Conservation (phyloP, 2,329 filamentous ascomycete genomes). For the Leptographium procerum region DNA sequence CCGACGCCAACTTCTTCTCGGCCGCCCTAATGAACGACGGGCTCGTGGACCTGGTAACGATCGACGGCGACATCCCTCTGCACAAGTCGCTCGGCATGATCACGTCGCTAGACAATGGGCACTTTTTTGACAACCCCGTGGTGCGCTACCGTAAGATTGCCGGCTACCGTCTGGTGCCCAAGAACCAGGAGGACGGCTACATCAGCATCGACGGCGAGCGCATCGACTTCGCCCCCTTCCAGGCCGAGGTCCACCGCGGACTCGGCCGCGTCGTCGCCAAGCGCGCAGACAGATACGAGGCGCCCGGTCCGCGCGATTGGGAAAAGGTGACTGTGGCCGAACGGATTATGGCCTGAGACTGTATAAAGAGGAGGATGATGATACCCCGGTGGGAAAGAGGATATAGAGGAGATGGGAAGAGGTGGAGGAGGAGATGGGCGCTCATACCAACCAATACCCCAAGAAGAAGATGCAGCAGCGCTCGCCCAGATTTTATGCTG, state of each 20-base stretch:
- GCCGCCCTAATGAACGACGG: slow-evolving; percentile 75
- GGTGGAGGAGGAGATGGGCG: no score
- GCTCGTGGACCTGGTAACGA: slow-evolving; percentile 70
- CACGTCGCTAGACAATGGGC: slow-evolving; percentile 57
- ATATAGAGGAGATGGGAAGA: no score
- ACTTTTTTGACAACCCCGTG: slow-evolving; percentile 67
- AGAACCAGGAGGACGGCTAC: slow-evolving; percentile 59
- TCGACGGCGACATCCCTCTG: slow-evolving; percentile 64
- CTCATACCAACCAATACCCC: no score
- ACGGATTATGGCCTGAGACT: slow-evolving; percentile 17
- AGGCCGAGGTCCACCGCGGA: slow-evolving; percentile 75
- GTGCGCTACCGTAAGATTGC: slow-evolving; percentile 75
- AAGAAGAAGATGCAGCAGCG: no score
- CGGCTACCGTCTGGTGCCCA: slow-evolving; percentile 78
- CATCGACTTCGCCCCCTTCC: slow-evolving; percentile 78
- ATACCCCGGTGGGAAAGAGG: neutral
- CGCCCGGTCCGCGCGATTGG: slow-evolving; percentile 41
- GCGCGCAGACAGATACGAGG: slow-evolving; percentile 62
- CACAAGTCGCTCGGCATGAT: slow-evolving; percentile 58
- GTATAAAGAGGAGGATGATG: neutral
- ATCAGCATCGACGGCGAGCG: slow-evolving; percentile 92
- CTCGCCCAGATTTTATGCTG: no score
- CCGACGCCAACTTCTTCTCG: slow-evolving; percentile 78
- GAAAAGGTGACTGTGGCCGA: slow-evolving; percentile 24
- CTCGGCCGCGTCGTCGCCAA: slow-evolving; percentile 79